A percentile compares a stretch with the other conserved stretches of the same genome.
Evolutionary conservation across 1,284 basidiomycete species (phyloP).

Genomic region (Cryptococcus amylolentus): DNA sequence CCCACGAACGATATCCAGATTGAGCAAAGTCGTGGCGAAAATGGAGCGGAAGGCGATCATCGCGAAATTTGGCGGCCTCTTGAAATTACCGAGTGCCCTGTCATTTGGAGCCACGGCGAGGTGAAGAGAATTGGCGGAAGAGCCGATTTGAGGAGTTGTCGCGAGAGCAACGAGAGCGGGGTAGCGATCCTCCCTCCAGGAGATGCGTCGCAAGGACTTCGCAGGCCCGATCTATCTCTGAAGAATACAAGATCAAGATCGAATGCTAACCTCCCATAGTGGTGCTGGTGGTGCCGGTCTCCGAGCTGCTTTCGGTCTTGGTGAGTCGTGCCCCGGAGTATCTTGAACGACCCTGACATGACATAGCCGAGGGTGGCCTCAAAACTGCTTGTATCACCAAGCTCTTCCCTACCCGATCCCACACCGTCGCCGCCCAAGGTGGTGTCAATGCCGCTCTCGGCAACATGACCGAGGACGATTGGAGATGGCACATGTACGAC

Average conservation of each 20-base stretch:
- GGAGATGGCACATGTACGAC: slow-evolving; percentile 81
- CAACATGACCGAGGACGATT: slow-evolving; percentile 99
- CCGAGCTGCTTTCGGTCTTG: slow-evolving; percentile 93
- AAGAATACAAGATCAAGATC: no score
- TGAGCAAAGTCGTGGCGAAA: no score
- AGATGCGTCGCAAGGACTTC: neutral
- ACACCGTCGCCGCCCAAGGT: slow-evolving; percentile 98
- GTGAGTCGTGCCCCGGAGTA: slow-evolving; percentile 15
- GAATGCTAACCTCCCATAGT: slow-evolving; percentile 50
- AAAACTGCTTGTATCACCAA: slow-evolving; percentile 99
- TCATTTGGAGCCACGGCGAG: no score
- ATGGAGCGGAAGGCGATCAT: no score
- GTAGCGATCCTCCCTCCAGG: no score
- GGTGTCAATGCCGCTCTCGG: slow-evolving; percentile 99
- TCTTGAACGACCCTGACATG: neutral
- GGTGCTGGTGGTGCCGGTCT: slow-evolving; percentile 98
- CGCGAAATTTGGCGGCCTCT: no score
- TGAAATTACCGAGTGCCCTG: no score
- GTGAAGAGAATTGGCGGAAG: no score
- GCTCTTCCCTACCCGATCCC: slow-evolving; percentile 98
- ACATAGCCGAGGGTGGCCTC: slow-evolving; percentile 84
- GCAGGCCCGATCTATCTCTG: slow-evolving; percentile 1
- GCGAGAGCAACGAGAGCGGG: no score
- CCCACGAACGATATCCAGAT: no score
- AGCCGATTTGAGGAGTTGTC: no score